A percentile compares a stretch with the other conserved stretches of the same genome.
Evolutionary conservation across 2,329 filamentous ascomycete species (phyloP).

Genomic region (Emmonsia crescens): DNA sequence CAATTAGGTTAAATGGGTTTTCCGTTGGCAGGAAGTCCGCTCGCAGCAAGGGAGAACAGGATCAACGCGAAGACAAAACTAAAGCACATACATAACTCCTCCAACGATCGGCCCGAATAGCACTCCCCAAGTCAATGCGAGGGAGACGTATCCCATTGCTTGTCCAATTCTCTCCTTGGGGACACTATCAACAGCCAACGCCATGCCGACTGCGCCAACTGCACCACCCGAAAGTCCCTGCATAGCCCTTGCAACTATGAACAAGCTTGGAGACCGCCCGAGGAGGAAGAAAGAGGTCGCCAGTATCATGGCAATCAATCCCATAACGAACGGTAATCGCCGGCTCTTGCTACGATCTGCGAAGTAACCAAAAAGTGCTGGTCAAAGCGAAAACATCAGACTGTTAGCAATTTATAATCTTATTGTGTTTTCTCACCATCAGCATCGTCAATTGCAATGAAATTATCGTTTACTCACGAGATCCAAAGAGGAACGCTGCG

Average conservation of each 20-base stretch:
- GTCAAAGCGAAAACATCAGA: background rate
- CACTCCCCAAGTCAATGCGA: conserved; percentile 47
- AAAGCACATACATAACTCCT: conserved; percentile 45
- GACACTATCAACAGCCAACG: conserved; percentile 50
- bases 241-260: conserved; percentile 43
- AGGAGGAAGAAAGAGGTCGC: conserved; percentile 47
- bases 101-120: conserved; percentile 49
- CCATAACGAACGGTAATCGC: conserved; percentile 47
- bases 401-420: background rate
- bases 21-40: conserved; percentile 10
- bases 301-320: conserved; percentile 41
- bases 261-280: conserved; percentile 36
- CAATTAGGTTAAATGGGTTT: conserved; percentile 1
- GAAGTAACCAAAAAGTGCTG: conserved; percentile 28
- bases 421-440: background rate
- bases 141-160: conserved; percentile 43
- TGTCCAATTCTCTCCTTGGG: conserved; percentile 47
- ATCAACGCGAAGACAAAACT: background rate
- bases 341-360: conserved; percentile 44
- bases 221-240: conserved; percentile 49
- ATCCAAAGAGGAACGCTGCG: conserved; percentile 5
- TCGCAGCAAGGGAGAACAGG: background rate
- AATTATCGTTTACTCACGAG: conserved; percentile 5
- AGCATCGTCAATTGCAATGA: background rate
- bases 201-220: conserved; percentile 51